Evolutionary conservation across 345 rosid species (phyloP), one percentile per base, ranked within the genome.

Genomic region (Trapa bicornis): DNA sequence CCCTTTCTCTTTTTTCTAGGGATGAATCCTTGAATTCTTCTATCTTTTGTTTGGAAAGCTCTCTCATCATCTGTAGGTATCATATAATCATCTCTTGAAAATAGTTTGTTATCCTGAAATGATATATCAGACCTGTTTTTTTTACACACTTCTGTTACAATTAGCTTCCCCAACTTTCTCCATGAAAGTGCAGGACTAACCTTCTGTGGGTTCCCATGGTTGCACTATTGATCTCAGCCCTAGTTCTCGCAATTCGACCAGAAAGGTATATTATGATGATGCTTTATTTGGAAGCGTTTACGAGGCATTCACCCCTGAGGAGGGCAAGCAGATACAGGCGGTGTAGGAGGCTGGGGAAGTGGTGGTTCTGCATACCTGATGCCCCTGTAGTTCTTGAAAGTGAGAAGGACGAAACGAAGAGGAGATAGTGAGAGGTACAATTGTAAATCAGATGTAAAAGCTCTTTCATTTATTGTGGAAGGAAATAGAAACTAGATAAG

Each of bases 311-410:
- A 0, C 97, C 90, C 1, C 81, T 76, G 9, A 78, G 97, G 69
- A 84, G 72, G 80, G 87, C 79, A 14, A 84, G 83, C 81, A 85
- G 85, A 0, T 97, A 89, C 68, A 81, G 90, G 80, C 74, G 78
- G 75, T 68, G 74, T 73, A 84, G 99, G 79, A 84, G 99, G 77
- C 56, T 89, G 76, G 86, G 85, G 74, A 97, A 91, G 70, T 94
- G 99, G 96, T 91, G 99, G 99, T 89, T 87, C 80, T 87, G 99
- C 78, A 82, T 87, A 71, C 99, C 96, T 0, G 97, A 96, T 1
- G 97, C 97, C 69, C 96, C 96, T 0, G 95, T 94, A 39, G 52
- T 85, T 71, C 81, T 89, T 41, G 89, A 83, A 67, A 84, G 82
- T 74, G 91, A 86, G 10, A 82, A 74, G 65, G 95, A 87, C 37